Percentiles rank a stretch among this genome's conserved stretches.
These are phyloP conservation scores for Pseudocercospora crystallina DNA, from an alignment of 2,329 filamentous ascomycete species.

Conservation along the genomic window DNA sequence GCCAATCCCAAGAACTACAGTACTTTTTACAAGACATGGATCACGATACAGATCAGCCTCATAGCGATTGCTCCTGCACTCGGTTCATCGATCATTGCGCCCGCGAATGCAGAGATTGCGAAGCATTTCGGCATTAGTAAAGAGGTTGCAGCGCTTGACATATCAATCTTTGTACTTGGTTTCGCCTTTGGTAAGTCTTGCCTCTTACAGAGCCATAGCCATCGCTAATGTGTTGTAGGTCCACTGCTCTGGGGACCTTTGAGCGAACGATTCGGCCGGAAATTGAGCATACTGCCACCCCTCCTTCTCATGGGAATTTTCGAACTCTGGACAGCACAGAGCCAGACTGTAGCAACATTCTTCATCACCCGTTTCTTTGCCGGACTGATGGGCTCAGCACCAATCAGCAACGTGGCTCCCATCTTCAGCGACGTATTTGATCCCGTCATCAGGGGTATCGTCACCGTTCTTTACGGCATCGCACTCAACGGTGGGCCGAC, in stretches of 20 bases:
- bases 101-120: too few species aligned
- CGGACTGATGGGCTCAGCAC: conserved; percentile 50
- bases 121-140: not conserved
- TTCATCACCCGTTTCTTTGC: conserved; percentile 57
- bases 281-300: not conserved
- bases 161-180: not conserved
- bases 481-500: conserved; percentile 43
- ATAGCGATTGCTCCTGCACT: too few species aligned
- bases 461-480: not conserved
- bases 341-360: conserved; percentile 33
- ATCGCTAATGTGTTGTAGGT: not conserved
- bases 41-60: too few species aligned
- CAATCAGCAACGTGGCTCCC: conserved; percentile 53
- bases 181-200: too few species aligned
- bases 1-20: too few species aligned
- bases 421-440: too few species aligned
- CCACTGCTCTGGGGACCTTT: not conserved
- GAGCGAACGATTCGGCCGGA: not conserved
- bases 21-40: too few species aligned
- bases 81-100: too few species aligned
- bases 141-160: not conserved
- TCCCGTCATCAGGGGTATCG: conserved; percentile 55
- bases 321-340: not conserved
- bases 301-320: not conserved
- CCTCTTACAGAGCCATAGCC: not conserved